Evolutionary conservation across 2,329 filamentous ascomycete species (phyloP).

Genomic region (Emericellopsis cladophorae): DNA sequence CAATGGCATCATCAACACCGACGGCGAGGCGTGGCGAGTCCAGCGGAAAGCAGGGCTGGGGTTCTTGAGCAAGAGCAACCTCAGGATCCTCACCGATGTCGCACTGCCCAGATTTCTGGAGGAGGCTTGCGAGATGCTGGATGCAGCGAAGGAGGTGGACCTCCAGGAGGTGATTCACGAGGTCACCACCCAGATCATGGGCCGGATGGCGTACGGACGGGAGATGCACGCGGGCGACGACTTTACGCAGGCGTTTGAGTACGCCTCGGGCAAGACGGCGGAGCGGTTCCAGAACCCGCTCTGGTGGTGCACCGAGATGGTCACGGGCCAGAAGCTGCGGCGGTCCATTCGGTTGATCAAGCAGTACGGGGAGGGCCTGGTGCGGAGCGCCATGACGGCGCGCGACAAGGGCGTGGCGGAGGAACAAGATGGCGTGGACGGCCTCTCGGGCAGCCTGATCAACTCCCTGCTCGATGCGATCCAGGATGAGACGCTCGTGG

Average conservation of each 20-base stretch:
- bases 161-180: constrained; percentile 49
- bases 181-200: constrained; percentile 53
- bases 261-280: constrained; percentile 46
- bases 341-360: constrained; percentile 36
- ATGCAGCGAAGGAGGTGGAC: constrained; percentile 25
- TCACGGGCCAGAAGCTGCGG: constrained; percentile 35
- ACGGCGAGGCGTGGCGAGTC: constrained; percentile 49
- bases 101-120: constrained; percentile 37
- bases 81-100: background rate
- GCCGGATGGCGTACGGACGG: constrained; percentile 58
- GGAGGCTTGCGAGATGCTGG: constrained; percentile 26
- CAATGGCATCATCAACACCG: constrained; percentile 54
- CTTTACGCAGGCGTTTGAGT: constrained; percentile 49
- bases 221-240: constrained; percentile 50
- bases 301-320: constrained; percentile 44
- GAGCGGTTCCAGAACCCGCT: constrained; percentile 54
- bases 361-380: constrained; percentile 42
- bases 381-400: constrained; percentile 36
- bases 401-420: constrained; percentile 9
- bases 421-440: constrained; percentile 6
- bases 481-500: constrained; percentile 39
- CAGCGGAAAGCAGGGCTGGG: constrained; percentile 49
- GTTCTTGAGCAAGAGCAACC: constrained; percentile 36
- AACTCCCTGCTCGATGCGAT: constrained; percentile 47
- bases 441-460: constrained; percentile 42